These are phyloP conservation scores for Epicoccum sorghinum DNA, from an alignment of 2,329 filamentous ascomycete species.

Conservation along the genomic window DNA sequence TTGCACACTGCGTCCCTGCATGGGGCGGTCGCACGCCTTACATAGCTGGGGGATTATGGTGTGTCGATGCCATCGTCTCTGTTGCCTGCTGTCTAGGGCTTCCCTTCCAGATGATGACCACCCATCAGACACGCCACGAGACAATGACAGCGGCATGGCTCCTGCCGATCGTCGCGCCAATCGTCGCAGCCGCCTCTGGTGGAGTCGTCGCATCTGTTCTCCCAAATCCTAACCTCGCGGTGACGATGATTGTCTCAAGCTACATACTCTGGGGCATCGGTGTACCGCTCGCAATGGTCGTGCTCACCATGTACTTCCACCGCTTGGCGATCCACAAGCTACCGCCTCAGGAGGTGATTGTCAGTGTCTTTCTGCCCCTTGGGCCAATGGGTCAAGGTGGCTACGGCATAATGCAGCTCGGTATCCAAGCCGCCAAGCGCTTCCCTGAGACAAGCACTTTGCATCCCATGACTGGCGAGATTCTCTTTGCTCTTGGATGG, in stretches of 20 bases:
- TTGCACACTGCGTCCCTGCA: constrained; percentile 61
- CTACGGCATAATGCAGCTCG: constrained; percentile 62
- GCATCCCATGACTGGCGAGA: constrained; percentile 53
- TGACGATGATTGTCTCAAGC: constrained; percentile 66
- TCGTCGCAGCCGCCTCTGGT: constrained; percentile 69
- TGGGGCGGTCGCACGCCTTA: constrained; percentile 62
- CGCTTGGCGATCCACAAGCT: constrained; percentile 70
- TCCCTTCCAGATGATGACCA: constrained; percentile 42
- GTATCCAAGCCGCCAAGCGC: constrained; percentile 51
- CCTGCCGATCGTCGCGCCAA: constrained; percentile 68
- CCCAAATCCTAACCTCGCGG: constrained; percentile 59
- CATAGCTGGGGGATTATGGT: constrained; percentile 57
- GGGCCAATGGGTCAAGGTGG: constrained; percentile 71
- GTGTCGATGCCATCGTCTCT: constrained; percentile 53
- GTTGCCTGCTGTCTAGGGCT: constrained; percentile 48
- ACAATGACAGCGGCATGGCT: constrained; percentile 69
- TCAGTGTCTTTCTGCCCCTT: constrained; percentile 70
- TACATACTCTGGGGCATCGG: constrained; percentile 74
- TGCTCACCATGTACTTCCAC: constrained; percentile 72
- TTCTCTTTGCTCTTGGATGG: constrained; percentile 65
- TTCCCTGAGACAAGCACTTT: constrained; percentile 49
- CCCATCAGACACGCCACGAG: constrained; percentile 32
- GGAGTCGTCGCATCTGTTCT: constrained; percentile 66
- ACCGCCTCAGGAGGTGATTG: constrained; percentile 69
- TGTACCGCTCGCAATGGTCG: constrained; percentile 63